phyloP scores from a whole-genome alignment of 768 basidiomycete genomes.

The Lentinula boryana region DNA sequence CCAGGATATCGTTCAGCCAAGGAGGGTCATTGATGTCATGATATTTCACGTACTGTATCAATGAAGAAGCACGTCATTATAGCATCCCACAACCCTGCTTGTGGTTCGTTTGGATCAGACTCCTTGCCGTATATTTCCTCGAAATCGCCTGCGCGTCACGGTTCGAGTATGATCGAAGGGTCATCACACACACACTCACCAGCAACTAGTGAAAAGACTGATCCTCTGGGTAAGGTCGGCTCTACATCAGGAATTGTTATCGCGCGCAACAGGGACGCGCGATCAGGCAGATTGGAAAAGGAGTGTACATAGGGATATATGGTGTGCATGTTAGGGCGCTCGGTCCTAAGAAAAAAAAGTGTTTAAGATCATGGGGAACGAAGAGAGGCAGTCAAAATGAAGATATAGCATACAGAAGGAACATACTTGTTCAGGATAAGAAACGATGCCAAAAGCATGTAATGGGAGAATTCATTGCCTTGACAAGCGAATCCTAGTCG shows the following conservation, averaged over 20 bases:
- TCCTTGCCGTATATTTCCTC: constrained; percentile 82
- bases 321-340: constrained; percentile 59
- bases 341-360: constrained; percentile 39
- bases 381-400: too few species aligned
- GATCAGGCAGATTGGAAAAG: constrained; percentile 73
- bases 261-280: constrained; percentile 54
- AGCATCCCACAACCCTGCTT: constrained; percentile 80
- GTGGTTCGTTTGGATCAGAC: constrained; percentile 51
- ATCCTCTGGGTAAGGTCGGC: constrained; percentile 59
- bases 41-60: constrained; percentile 64
- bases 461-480: constrained; percentile 94
- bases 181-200: constrained; percentile 32
- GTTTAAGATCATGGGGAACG: too few species aligned
- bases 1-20: not conserved
- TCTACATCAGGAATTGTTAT: constrained; percentile 80
- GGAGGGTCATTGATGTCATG: not conserved
- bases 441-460: constrained; percentile 88
- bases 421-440: constrained; percentile 81
- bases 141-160: constrained; percentile 58
- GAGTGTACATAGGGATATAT: constrained; percentile 91
- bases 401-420: not conserved
- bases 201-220: constrained; percentile 81
- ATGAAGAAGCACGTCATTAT: constrained; percentile 96
- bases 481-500: constrained; percentile 78
- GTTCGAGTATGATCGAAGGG: not conserved